phyloP scores from a whole-genome alignment of 2,329 filamentous ascomycete species.

The Rutstroemia sp. region DNA sequence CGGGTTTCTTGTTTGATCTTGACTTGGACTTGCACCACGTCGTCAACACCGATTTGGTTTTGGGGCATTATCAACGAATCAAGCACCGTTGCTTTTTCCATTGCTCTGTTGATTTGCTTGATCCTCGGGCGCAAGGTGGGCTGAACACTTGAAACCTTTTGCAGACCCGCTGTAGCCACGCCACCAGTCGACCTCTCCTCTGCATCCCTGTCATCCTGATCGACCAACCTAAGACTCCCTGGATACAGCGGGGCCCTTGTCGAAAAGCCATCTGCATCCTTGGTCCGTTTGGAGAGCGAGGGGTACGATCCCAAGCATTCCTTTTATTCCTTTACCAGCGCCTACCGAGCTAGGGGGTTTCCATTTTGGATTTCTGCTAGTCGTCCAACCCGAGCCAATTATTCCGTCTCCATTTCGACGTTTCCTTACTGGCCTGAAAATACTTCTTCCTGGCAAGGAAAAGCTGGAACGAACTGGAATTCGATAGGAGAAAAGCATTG shows the following conservation, averaged over 20 bases:
- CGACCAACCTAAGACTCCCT: background rate
- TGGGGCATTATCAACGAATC: constrained; percentile 4
- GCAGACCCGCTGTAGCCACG: constrained; percentile 4
- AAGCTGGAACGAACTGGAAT: background rate
- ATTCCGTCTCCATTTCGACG: background rate
- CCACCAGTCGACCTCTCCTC: constrained; percentile 6
- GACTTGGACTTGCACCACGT: background rate
- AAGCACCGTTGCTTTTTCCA: background rate
- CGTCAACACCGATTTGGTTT: background rate
- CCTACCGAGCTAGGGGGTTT: background rate
- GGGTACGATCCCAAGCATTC: constrained; percentile 9
- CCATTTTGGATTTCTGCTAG: background rate
- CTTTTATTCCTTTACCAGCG: constrained; percentile 10
- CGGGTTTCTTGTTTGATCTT: background rate
- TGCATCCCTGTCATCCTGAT: constrained; percentile 2
- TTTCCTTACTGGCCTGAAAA: constrained; percentile 8
- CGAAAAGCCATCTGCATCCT: constrained; percentile 8
- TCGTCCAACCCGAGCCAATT: constrained; percentile 5
- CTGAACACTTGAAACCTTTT: constrained; percentile 3
- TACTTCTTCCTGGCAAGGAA: constrained; percentile 8
- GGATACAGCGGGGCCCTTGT: background rate
- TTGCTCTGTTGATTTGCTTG: constrained; percentile 1
- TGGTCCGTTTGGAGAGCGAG: constrained; percentile 9
- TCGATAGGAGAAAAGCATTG: constrained; percentile 5
- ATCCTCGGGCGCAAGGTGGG: constrained; percentile 8